phyloP scores from a whole-genome alignment of 495 filamentous ascomycete genomes.

The Achaetomiella virescens region DNA sequence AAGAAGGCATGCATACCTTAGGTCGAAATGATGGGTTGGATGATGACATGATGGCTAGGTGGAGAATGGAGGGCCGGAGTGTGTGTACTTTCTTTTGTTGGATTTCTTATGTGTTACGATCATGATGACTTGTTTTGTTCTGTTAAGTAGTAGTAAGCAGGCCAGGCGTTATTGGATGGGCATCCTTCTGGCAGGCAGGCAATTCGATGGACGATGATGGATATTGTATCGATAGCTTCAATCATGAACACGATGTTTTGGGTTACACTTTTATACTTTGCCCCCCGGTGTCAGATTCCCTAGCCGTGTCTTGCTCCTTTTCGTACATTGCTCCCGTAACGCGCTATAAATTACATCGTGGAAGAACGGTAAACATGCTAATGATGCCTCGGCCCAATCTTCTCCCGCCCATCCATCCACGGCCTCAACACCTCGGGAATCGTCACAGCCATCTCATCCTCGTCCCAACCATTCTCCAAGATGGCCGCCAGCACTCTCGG shows the following conservation, averaged over 20 bases:
- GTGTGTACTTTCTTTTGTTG: constrained; percentile 9
- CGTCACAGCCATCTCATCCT: constrained; percentile 52
- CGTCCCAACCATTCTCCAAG: constrained; percentile 89
- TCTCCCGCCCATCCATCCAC: constrained; percentile 73
- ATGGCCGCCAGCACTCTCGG: constrained; percentile 84
- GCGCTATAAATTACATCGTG: background rate
- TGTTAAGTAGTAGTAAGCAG: background rate
- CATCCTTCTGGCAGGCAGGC: background rate
- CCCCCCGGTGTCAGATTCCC: too few relatives aligned
- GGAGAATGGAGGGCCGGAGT: background rate
- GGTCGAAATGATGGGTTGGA: background rate
- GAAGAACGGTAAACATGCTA: background rate
- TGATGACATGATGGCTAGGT: background rate
- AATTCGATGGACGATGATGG: background rate
- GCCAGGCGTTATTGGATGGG: constrained; percentile 1
- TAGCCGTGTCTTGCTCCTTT: too few relatives aligned
- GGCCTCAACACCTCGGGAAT: constrained; percentile 70
- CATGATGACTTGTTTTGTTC: constrained; percentile 1
- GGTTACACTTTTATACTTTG: too few relatives aligned
- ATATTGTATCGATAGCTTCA: constrained; percentile 2
- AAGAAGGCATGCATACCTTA: too few relatives aligned
- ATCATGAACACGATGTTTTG: constrained; percentile 9
- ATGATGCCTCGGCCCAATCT: constrained; percentile 46
- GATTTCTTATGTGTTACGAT: constrained; percentile 10
- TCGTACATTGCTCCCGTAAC: background rate